These are phyloP conservation scores for Lepiota venenata DNA, from an alignment of 768 basidiomycete species.

Conservation along the genomic window DNA sequence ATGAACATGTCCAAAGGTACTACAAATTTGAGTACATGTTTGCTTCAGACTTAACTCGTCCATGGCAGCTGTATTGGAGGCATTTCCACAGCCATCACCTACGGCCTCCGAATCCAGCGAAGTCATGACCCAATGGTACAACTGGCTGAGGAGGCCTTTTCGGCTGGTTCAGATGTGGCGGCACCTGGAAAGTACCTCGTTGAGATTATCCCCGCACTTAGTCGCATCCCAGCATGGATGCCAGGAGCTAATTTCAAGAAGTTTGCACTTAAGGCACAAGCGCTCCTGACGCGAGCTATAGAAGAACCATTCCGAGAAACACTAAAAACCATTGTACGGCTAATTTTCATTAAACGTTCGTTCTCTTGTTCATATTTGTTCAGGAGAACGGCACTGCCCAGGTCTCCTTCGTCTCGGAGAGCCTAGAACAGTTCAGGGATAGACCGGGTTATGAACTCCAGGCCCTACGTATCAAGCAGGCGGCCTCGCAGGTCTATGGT, in stretches of 20 bases:
- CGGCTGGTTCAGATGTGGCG: not conserved
- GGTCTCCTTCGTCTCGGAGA: not conserved
- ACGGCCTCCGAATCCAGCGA: constrained; percentile 8
- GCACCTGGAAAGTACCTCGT: constrained; percentile 11
- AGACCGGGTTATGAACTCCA: not conserved
- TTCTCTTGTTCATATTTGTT: not conserved
- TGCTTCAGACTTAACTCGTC: not conserved
- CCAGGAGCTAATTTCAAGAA: constrained; percentile 13
- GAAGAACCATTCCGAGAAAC: not conserved
- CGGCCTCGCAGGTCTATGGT: constrained; percentile 1
- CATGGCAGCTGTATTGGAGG: constrained; percentile 10
- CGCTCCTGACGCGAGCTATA: not conserved
- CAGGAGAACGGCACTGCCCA: not conserved
- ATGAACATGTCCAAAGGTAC: constrained; percentile 6
- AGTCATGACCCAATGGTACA: constrained; percentile 3
- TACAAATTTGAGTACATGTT: not conserved
- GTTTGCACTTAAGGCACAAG: not conserved
- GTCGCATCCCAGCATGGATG: constrained; percentile 13
- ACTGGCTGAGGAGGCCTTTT: constrained; percentile 4
- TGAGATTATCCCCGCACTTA: constrained; percentile 5
- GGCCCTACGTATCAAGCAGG: not conserved
- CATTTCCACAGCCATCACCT: constrained; percentile 9
- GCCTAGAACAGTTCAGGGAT: not conserved
- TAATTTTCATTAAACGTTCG: not conserved
- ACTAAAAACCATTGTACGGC: not conserved